phyloP scores from a whole-genome alignment of 306 rosid species.

The Datisca glomerata region DNA sequence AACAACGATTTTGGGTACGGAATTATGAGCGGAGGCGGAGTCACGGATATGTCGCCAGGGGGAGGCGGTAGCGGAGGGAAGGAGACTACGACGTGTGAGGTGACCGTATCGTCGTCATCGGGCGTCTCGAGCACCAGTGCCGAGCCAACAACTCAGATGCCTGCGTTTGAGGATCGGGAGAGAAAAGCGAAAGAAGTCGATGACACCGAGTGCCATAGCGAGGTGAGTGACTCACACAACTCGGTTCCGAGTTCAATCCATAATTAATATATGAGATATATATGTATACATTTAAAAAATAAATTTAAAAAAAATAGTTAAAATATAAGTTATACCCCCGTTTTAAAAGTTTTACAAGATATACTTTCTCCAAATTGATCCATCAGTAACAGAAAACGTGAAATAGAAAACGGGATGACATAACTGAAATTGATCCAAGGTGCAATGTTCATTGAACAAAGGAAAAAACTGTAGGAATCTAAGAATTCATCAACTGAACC shows the following conservation, averaged over 20 bases:
- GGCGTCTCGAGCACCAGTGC: constrained; percentile 33
- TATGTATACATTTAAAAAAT: too few relatives aligned
- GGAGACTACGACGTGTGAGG: constrained; percentile 26
- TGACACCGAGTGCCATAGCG: constrained; percentile 35
- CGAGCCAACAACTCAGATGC: constrained; percentile 22
- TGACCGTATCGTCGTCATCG: constrained; percentile 38
- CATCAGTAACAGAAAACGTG: too few relatives aligned
- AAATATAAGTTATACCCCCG: too few relatives aligned
- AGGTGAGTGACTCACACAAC: constrained; percentile 33
- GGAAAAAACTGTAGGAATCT: too few relatives aligned
- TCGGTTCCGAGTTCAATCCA: background rate
- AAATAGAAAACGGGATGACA: too few relatives aligned
- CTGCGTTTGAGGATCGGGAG: constrained; percentile 36
- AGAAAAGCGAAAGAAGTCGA: constrained; percentile 42
- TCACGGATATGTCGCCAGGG: constrained; percentile 5
- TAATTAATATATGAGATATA: background rate
- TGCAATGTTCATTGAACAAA: too few relatives aligned
- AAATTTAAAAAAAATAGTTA: too few relatives aligned
- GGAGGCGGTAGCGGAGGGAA: constrained; percentile 8
- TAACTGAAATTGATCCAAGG: too few relatives aligned
- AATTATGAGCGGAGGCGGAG: constrained; percentile 15
- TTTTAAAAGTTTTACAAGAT: too few relatives aligned
- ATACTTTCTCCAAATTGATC: too few relatives aligned
- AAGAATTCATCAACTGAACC: too few relatives aligned
- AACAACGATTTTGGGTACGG: constrained; percentile 5